Evolutionary conservation across 2,329 filamentous ascomycete genomes (phyloP), one percentile per base, ranked within the genome.

Genomic region (Teratosphaeria epicoccoides): DNA sequence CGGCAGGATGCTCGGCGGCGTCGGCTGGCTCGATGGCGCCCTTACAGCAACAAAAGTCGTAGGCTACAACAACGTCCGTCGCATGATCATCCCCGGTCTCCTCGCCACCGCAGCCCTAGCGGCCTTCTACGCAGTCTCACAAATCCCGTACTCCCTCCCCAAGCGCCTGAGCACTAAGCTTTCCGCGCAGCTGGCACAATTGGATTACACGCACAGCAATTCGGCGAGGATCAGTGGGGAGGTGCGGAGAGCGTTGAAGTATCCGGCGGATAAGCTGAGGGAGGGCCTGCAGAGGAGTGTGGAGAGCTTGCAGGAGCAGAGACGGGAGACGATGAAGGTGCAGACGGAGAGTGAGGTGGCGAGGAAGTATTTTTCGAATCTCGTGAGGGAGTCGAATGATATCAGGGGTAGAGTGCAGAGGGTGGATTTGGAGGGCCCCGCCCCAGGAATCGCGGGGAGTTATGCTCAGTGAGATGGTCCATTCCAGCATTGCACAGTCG

Each of bases 181-280:
- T 53, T 84, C 88, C 2, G 75, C 81, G 26, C 87, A 89, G 62
- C 82, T 98, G 33, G 74, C 80, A 6, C 79, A 85, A 17, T 82
- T 95, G 64, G 93, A 98, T 72, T 98, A 97, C 66, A 87, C 93
- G 1, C 93, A 98, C 69, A 73, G 81, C 58, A 98, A 98, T 72
- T 82, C 89, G 44, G 76, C 79, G 17, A 87, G 93, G 50, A 94
- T 98, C 63, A 84, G 87, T 22, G 78, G 81, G 24, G 86, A 94
- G 50, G 88, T 95, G 43, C 87, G 91, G 59, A 88, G 89, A 66
- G 88, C 95, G 7, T 80, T 98, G 37, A 87, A 88, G 54, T 83
- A 87, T 62, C 93, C 93, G 0, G 87, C 90, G 1, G 86, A 91
- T 63, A 89, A 88, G 62, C 80, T 98, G 6, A 84, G 89, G 50